These are phyloP conservation scores for Serendipita sp. DNA, from an alignment of 768 basidiomycete genomes.

Conservation along the genomic window DNA sequence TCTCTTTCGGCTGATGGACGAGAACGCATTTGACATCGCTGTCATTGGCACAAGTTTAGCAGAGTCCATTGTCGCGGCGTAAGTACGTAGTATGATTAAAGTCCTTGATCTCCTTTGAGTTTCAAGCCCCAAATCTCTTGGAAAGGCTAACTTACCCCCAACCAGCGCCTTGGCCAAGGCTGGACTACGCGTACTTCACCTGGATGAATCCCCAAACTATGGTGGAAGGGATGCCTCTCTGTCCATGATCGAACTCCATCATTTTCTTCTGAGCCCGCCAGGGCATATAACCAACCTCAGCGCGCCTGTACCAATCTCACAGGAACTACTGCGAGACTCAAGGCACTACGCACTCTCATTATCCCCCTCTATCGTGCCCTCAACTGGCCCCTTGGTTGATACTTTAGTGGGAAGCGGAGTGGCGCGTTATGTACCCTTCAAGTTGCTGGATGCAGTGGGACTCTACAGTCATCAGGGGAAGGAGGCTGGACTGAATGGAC, in stretches of 20 bases:
- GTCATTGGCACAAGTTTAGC: conserved; percentile 35
- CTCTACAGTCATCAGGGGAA: conserved; percentile 26
- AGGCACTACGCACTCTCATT: conserved; percentile 77
- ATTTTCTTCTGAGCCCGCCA: conserved; percentile 12
- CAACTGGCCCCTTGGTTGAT: conserved; percentile 60
- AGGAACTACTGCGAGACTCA: conserved; percentile 32
- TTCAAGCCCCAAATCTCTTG: conserved; percentile 1
- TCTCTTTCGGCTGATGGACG: background rate
- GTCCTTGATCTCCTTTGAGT: background rate
- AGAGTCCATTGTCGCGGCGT: conserved; percentile 82
- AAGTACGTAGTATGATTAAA: conserved; percentile 21
- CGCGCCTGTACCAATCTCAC: conserved; percentile 10
- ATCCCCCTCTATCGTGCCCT: conserved; percentile 66
- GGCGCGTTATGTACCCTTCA: conserved; percentile 79
- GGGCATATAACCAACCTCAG: conserved; percentile 34
- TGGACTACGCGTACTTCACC: conserved; percentile 72
- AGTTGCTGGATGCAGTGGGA: conserved; percentile 54
- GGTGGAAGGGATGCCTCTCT: conserved; percentile 70
- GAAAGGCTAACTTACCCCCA: conserved; percentile 8
- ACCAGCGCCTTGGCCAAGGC: conserved; percentile 74
- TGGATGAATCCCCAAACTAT: conserved; percentile 75
- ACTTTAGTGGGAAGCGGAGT: conserved; percentile 70
- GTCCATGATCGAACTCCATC: conserved; percentile 55
- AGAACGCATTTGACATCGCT: conserved; percentile 23
- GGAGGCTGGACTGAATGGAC: background rate